phyloP scores from a whole-genome alignment of 164 flowering plant species.

The Sextonia rubra region DNA sequence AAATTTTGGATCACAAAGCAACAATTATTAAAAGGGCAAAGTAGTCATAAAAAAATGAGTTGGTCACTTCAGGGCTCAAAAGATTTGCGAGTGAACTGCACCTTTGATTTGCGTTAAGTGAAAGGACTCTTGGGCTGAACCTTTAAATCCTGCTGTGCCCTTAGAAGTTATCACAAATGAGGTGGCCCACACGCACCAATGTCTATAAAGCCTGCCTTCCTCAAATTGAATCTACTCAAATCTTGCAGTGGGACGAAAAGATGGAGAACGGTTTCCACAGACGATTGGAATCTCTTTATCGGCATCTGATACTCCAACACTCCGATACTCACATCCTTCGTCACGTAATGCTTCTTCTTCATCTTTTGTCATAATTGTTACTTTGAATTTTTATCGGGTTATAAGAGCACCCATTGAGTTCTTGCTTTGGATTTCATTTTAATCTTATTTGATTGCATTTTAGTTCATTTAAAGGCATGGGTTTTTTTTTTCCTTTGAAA shows the following conservation, averaged over 20 bases:
- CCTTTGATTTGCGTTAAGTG: too few relatives aligned
- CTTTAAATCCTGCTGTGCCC: too few relatives aligned
- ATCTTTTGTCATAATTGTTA: neutral
- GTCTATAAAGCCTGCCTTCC: too few relatives aligned
- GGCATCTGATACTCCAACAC: constrained; percentile 22
- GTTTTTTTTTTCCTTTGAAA: neutral
- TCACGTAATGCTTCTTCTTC: constrained; percentile 13
- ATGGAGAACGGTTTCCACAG: constrained; percentile 32
- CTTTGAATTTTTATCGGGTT: neutral
- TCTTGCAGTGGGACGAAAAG: neutral
- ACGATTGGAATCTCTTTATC: constrained; percentile 29
- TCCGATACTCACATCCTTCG: constrained; percentile 18
- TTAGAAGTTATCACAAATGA: too few relatives aligned
- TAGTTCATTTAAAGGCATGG: neutral
- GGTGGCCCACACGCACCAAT: too few relatives aligned
- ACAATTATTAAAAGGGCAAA: too few relatives aligned
- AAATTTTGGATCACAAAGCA: too few relatives aligned
- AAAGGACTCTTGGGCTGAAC: too few relatives aligned
- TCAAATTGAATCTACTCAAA: too few relatives aligned
- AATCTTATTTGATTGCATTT: neutral
- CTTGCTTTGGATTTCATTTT: neutral
- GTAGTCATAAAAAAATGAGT: too few relatives aligned
- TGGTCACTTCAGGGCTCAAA: too few relatives aligned
- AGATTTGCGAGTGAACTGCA: too few relatives aligned
- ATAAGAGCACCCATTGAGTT: neutral